A percentile compares a stretch with the other conserved stretches of the same genome.
Evolutionary conservation across 345 rosid genomes (phyloP).

Genomic region (Noccaea caerulescens): DNA sequence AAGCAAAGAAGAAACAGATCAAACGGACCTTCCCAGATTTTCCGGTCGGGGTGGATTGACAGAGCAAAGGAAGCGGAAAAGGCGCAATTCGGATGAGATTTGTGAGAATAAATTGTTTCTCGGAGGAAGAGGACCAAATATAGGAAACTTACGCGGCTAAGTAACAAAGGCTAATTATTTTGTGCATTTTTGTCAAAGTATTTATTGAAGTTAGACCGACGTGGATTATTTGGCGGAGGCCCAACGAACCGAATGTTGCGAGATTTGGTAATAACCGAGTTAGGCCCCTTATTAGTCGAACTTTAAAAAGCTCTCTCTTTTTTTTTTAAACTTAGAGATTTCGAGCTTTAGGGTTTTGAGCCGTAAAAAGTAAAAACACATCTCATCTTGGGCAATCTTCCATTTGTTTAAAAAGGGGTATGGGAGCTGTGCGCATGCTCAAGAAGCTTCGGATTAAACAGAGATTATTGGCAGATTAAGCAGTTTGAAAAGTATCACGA

Average conservation of each 20-base stretch:
- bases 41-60: neutral
- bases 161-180: neutral
- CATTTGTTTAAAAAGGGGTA: too few relatives aligned
- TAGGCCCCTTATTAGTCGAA: too few relatives aligned
- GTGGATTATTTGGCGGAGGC: conserved; percentile 5
- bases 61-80: conserved; percentile 8
- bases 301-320: too few relatives aligned
- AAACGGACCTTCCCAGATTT: conserved; percentile 25
- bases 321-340: too few relatives aligned
- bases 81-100: conserved; percentile 15
- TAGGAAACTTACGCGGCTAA: conserved; percentile 40
- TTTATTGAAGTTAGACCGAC: neutral
- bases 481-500: too few relatives aligned
- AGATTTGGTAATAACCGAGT: too few relatives aligned
- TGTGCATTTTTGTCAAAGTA: conserved; percentile 35
- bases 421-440: too few relatives aligned
- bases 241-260: neutral
- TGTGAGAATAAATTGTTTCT: conserved; percentile 2
- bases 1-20: conserved; percentile 3
- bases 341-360: too few relatives aligned
- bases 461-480: too few relatives aligned
- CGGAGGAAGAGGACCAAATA: neutral
- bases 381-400: too few relatives aligned
- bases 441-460: too few relatives aligned
- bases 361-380: too few relatives aligned